Base-by-base conservation (phyloP, 2,329 filamentous ascomycete genomes). In the Trichophyton schoenleinii region DNA sequence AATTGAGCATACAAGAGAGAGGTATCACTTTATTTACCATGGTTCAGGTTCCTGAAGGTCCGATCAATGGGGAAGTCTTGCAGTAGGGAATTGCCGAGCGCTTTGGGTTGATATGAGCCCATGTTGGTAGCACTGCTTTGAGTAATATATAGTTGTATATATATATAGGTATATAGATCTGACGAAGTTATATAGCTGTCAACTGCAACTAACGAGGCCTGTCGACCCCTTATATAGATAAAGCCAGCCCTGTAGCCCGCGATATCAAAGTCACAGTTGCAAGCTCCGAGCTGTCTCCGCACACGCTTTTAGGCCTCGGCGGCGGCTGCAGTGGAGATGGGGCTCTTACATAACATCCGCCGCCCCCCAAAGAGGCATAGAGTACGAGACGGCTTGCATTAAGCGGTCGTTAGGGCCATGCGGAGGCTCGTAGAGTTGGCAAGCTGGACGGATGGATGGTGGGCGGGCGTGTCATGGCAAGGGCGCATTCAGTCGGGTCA, bases 11-110 rank as follows among this genome's bases (percentile, higher is more conserved):
- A 18, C 15, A 22, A n/a, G 8, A 36, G 31, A 15, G 25, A 38
- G 28, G 7, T 11, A 15, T 42, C 38, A 25, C n/a, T 42, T n/a
- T 18, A 20, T 20, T 42, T 58, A 58, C 55, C 55, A 70, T 95
- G 87, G 71, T 95, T 95, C 60, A 95, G 75, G 69, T 90, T 91
- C 59, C 78, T 79, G 71, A 83, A 90, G n/a, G 78, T 77, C 0
- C 82, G 78, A 57, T 84, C 82, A 63, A 91, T 83, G n/a, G 84
- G 73, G 70, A 92, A 94, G 42, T 88, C 80, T 64, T 84, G 80
- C 62, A 80, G 78, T 67, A 87, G 73, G 38, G 76, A 72, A 61
- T 74, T 77, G 13, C 83, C 83, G 67, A 83, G 84, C 15, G 69
- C 1, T 70, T 72, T 13, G 22, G 52, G 57, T 61, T 52, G 36